Percentiles rank a stretch among this genome's conserved stretches.
Evolutionary conservation across 2,329 filamentous ascomycete species (phyloP).

Genomic region (Cryphonectria radicalis): DNA sequence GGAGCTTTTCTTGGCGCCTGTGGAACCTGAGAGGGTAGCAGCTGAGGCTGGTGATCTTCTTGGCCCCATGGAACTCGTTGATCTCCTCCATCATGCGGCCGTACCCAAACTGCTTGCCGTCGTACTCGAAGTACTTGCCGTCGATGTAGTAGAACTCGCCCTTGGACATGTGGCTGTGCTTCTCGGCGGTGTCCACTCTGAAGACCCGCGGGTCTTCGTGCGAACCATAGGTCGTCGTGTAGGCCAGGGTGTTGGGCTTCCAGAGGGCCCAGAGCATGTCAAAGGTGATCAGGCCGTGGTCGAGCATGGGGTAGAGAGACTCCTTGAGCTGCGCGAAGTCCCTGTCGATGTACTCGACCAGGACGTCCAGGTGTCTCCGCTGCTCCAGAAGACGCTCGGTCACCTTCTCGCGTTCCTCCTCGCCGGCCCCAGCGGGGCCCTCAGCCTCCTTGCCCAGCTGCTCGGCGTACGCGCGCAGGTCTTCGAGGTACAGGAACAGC

Average conservation of each 20-base stretch:
- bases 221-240: slow-evolving; percentile 76
- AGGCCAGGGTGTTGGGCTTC: slow-evolving; percentile 83
- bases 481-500: slow-evolving; percentile 76
- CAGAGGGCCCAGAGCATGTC: slow-evolving; percentile 88
- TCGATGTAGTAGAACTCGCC: slow-evolving; percentile 79
- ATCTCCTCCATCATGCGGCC: slow-evolving; percentile 73
- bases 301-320: slow-evolving; percentile 76
- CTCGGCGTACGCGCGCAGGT: slow-evolving; percentile 68
- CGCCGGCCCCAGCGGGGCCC: slow-evolving; percentile 51
- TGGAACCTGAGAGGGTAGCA: slow-evolving; percentile 83
- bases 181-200: slow-evolving; percentile 77
- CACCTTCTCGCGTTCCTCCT: slow-evolving; percentile 64
- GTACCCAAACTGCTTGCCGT: slow-evolving; percentile 83
- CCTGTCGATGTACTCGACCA: slow-evolving; percentile 51
- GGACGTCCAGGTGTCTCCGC: slow-evolving; percentile 67
- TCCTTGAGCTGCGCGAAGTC: slow-evolving; percentile 82
- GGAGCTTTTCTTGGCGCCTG: slow-evolving; percentile 68
- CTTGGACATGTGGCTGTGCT: slow-evolving; percentile 69
- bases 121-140: slow-evolving; percentile 82
- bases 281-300: slow-evolving; percentile 84
- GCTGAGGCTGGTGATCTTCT: slow-evolving; percentile 78
- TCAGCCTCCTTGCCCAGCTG: slow-evolving; percentile 59
- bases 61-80: slow-evolving; percentile 75
- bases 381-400: slow-evolving; percentile 62
- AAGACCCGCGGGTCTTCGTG: slow-evolving; percentile 79